Base-by-base conservation (phyloP, 1,284 basidiomycete genomes). In the Cryptococcus sp. region DNA sequence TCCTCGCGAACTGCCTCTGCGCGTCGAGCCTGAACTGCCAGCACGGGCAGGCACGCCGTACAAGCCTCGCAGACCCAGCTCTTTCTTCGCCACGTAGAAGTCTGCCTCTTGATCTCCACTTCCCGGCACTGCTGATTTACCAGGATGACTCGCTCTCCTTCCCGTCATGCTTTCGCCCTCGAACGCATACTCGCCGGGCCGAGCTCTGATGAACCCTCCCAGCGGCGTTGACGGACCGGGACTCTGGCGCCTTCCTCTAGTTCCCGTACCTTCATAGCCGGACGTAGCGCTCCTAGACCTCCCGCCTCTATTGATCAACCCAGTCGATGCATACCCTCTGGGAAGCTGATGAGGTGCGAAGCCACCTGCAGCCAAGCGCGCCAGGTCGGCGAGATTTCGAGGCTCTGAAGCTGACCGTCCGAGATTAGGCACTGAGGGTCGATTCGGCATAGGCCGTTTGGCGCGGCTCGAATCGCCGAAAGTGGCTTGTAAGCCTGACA, bases 361-460 rank as follows among this genome's bases (percentile, higher is more conserved):
- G 0, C 50, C 30, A 13, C 30, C 30, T 35, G 30, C 7, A 8
- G 30, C 30, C 30, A 35, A 2, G 30, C 8, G 2, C 30, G 30
- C 58, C n/a, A 64, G 35, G 22, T 62, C 57, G 30, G 46, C 35
- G 6, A 64, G 20, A 16, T 38, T 27, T 16, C 55, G 47, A 27
- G 63, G 63, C 42, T 64, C 63, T n/a, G 57, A 60, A 6, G 46
- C 40, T 16, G 57, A 60, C 38, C 63, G 27, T 16, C 60, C 63
- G 20, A 64, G 45, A 25, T 55, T 47, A 3, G 54, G 58, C 10
- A 45, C 58, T n/a, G 55, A 52, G 10, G 58, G 58, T 38, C 60
- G 56, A 25, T 49, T 19, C 13, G 60, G 55, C 16, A 38, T 35
- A 20, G 38, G 17, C 40, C 23, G 30, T 20, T 5, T 40, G n/a